Base-by-base conservation (phyloP, 2,329 filamentous ascomycete genomes). In the Lachnum nothofagi region DNA sequence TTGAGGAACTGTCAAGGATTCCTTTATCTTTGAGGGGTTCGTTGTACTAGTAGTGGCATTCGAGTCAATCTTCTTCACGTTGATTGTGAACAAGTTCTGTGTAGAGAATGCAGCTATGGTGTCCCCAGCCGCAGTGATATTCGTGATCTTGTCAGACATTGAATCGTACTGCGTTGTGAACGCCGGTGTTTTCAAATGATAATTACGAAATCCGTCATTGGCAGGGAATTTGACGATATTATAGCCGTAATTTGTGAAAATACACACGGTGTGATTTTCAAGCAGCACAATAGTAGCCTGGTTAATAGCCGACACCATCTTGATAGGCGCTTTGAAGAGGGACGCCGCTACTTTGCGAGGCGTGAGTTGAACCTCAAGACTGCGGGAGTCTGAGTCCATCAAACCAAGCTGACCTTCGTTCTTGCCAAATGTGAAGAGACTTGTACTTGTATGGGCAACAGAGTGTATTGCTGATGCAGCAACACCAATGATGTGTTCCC, bases 171-270 rank as follows among this genome's bases (percentile, higher is more conserved):
- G 74, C 14, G 80, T 82, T 44, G 83, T 76, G 64, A 84, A 70
- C 51, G 83, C 83, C 44, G 80, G 82, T 47, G 79, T 75, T 49
- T 79, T 77, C 20, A 91, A 74, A 37, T 85, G 83, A 52, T 81
- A 81, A 51, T 85, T 89, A 17, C 78, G 78, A 56, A 88, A 84
- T 5, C 80, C 78, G 56, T 91, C 86, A 1, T 73, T 71, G 27
- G 88, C 73, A 0, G 89, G 87, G 55, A 97, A 95, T 39, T 82
- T 83, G 46, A 97, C 76, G 55, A 89, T 88, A n/a, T 90, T 89
- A 65, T 95, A 97, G 4, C 91, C 91, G 62, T 95, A 97, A 58
- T 94, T 94, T 1, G 90, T 91, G 60, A 98, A 95, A 0, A 98
- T 85, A 76, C 87, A 94, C 8, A 97, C 89, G 17, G 90, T 89